Conservation (phyloP, 225 moss, liverwort and hornwort species). For the Asterella californica region DNA sequence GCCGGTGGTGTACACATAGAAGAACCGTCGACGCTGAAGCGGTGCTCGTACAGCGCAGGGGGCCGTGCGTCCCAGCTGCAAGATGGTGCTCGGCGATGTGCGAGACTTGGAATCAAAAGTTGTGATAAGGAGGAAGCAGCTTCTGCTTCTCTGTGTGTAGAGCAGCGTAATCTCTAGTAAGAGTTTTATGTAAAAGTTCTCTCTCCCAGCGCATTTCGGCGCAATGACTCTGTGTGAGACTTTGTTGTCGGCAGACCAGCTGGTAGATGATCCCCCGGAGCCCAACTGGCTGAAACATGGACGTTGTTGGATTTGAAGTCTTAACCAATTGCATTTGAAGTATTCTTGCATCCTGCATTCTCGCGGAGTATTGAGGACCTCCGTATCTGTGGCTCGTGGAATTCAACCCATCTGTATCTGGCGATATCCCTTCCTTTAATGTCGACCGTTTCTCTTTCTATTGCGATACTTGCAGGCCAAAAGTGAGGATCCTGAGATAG, state of each 20-base stretch:
- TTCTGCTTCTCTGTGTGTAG: neutral
- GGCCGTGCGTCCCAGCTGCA: too few species aligned
- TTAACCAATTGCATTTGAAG: neutral
- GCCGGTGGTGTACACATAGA: too few species aligned
- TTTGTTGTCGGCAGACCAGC: neutral
- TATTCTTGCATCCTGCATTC: neutral
- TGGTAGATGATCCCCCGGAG: neutral
- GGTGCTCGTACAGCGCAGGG: too few species aligned
- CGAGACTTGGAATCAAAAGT: too few species aligned
- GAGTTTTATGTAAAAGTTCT: neutral
- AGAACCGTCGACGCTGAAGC: too few species aligned
- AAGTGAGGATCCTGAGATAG: neutral
- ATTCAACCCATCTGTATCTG: neutral
- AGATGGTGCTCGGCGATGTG: too few species aligned
- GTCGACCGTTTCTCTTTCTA: neutral
- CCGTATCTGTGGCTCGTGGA: too few species aligned
- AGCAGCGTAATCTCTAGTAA: neutral
- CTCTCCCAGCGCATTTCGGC: neutral
- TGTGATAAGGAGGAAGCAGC: neutral
- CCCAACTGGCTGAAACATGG: neutral
- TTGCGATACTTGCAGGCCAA: neutral
- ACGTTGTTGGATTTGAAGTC: neutral
- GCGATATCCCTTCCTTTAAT: neutral
- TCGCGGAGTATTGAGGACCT: neutral
- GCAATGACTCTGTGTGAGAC: neutral